Conservation (phyloP, 2,329 filamentous ascomycete genomes). For the Ascochyta koolunga region DNA sequence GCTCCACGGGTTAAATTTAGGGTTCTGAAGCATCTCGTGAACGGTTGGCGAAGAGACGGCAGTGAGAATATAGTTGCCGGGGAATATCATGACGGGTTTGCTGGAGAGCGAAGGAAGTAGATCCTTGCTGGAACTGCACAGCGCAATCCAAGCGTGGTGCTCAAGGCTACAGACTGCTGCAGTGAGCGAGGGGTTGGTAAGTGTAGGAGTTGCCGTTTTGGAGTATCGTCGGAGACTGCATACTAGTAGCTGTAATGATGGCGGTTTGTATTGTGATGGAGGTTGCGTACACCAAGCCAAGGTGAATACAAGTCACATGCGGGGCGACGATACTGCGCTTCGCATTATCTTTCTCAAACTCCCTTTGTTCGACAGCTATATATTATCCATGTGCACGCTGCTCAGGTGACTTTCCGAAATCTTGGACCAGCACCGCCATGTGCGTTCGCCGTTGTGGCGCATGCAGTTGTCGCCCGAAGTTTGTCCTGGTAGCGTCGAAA, state of each 20-base stretch:
- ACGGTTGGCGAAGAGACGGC: constrained; percentile 39
- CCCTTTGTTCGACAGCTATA: neutral
- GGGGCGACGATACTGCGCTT: constrained; percentile 18
- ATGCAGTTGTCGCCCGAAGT: neutral
- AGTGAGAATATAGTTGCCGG: constrained; percentile 44
- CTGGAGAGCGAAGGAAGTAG: constrained; percentile 42
- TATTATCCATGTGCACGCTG: neutral
- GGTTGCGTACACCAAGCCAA: neutral
- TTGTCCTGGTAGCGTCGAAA: neutral
- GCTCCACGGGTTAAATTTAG: constrained; percentile 31
- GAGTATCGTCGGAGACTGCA: neutral
- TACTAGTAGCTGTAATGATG: neutral
- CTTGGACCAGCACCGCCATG: neutral
- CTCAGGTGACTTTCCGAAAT: neutral
- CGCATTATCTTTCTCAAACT: neutral
- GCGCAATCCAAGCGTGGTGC: constrained; percentile 47
- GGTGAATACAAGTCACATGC: constrained; percentile 14
- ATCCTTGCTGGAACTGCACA: constrained; percentile 39
- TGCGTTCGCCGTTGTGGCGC: constrained; percentile 2
- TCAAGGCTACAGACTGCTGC: constrained; percentile 36
- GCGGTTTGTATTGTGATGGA: neutral
- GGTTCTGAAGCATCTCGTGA: constrained; percentile 27
- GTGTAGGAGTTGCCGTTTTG: constrained; percentile 19
- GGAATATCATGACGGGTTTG: constrained; percentile 51
- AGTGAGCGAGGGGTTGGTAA: constrained; percentile 32